Base-by-base conservation (phyloP, 2,329 filamentous ascomycete genomes). In the Decorospora gaudefroyi region DNA sequence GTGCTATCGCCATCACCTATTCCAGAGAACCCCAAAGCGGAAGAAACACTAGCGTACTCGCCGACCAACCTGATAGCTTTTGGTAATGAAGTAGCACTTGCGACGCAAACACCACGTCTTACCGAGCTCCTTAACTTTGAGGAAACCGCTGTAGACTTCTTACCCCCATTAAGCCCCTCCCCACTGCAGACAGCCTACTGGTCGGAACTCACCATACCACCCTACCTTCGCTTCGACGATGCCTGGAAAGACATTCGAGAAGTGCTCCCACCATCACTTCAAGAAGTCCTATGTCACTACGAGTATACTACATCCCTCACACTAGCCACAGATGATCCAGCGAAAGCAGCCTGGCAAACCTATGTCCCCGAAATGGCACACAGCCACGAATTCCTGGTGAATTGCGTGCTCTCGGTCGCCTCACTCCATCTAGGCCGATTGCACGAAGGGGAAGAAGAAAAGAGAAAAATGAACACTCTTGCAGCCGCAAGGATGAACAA, bases 381-480 rank as follows among this genome's bases (percentile, higher is more conserved):
- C 8, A 62, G 66, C 1, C 70, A 75, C 45, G 62, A 71, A 2
- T 78, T 73, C 33, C 61, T 78, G 6, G 56, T 77, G 6, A 72
- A 76, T 46, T 72, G 72, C 28, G 66, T 78, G 4, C 59, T 77
- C 0, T 72, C 75, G 2, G 57, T 77, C 10, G 69, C 75, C 9
- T 74, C 74, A 2, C 62, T 78, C 17, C 76, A 78, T 43, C 56
- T 76, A 7, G 71, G 69, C 9, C 69, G 71, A 19, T 50, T 74
- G 3, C 67, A 74, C 37, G 57, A 62, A 21, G 34, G 36, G 11
- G 38, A 33, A 41, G 51, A 43, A 15, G 55, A 53, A 8, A 61
- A 55, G 42, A 52, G 13, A 17, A 52, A 42, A 4, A 65, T 69
- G 61, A 59, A 57, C 15, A 52, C 55, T 1, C 31, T 66, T 6